phyloP scores from a whole-genome alignment of 2,329 filamentous ascomycete species.

The Tolypocladium capitatum region DNA sequence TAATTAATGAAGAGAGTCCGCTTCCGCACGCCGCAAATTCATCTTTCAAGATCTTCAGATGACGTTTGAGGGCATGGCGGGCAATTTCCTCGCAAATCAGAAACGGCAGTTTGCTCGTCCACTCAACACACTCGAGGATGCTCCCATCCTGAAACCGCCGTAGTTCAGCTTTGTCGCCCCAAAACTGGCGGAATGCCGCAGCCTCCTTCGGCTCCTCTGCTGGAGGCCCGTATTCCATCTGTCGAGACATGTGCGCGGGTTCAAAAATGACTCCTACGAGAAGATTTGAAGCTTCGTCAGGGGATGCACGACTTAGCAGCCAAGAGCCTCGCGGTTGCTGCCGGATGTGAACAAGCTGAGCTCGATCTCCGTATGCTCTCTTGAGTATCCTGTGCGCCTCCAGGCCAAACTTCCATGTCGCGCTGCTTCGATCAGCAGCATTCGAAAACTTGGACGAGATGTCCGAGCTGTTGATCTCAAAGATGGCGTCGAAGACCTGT shows the following conservation, averaged over 20 bases:
- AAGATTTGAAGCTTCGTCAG: constrained; percentile 24
- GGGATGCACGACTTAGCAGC: constrained; percentile 12
- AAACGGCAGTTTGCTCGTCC: constrained; percentile 50
- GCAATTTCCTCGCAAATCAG: constrained; percentile 72
- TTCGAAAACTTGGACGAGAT: constrained; percentile 12
- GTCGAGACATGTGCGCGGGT: constrained; percentile 54
- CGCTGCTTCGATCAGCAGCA: constrained; percentile 27
- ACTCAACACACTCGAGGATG: constrained; percentile 84
- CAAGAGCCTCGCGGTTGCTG: constrained; percentile 19
- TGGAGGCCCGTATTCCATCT: constrained; percentile 76
- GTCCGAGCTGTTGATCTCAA: constrained; percentile 21
- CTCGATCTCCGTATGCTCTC: constrained; percentile 63
- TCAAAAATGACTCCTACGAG: constrained; percentile 60
- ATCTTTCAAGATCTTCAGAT: constrained; percentile 47
- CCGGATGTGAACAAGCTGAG: constrained; percentile 51
- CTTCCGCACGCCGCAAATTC: constrained; percentile 39
- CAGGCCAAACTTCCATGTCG: constrained; percentile 31
- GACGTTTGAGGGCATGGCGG: constrained; percentile 53
- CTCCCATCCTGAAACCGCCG: constrained; percentile 91
- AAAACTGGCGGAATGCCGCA: constrained; percentile 74
- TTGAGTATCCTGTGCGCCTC: constrained; percentile 53
- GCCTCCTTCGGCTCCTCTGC: constrained; percentile 78
- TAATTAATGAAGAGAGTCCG: constrained; percentile 35
- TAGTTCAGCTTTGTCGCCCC: constrained; percentile 87
- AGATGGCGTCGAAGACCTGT: constrained; percentile 39